phyloP scores from a whole-genome alignment of 495 filamentous ascomycete genomes.

The Talaromyces adpressus region DNA sequence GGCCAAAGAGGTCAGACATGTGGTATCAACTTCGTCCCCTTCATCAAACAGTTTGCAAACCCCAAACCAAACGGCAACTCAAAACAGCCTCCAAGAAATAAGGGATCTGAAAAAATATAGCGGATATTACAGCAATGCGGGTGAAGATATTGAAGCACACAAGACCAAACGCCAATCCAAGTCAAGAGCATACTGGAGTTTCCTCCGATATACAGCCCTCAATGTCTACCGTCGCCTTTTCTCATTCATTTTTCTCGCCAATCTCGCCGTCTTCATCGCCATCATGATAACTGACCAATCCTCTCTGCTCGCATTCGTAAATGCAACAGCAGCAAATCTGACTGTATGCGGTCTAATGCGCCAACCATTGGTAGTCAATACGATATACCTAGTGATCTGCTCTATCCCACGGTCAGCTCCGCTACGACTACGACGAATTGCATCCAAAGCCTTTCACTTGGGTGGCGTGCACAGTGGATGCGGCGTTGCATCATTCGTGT shows the following conservation, averaged over 20 bases:
- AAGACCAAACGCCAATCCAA: constrained; percentile 3
- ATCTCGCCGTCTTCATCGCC: constrained; percentile 43
- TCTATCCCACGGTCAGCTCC: constrained; percentile 55
- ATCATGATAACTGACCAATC: constrained; percentile 25
- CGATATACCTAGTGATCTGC: constrained; percentile 54
- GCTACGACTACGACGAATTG: constrained; percentile 53
- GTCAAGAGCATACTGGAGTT: constrained; percentile 25
- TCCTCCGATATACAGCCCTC: constrained; percentile 31
- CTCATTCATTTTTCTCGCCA: constrained; percentile 43
- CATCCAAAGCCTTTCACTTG: constrained; percentile 69
- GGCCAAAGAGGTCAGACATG: not conserved
- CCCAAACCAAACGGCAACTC: not conserved
- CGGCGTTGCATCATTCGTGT: constrained; percentile 58
- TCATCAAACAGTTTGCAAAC: not conserved
- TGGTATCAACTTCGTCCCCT: not conserved
- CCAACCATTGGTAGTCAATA: constrained; percentile 70
- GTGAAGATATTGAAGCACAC: constrained; percentile 37
- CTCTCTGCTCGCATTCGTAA: constrained; percentile 30
- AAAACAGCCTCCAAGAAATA: not conserved
- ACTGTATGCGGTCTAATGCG: constrained; percentile 55
- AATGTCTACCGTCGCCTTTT: constrained; percentile 48
- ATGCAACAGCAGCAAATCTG: constrained; percentile 47
- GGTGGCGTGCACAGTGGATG: constrained; percentile 72
- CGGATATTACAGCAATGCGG: constrained; percentile 16
- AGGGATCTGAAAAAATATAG: not conserved